These are phyloP conservation scores for Anethum foeniculum DNA, from an alignment of 140 eudicot genomes.

Conservation along the genomic window DNA sequence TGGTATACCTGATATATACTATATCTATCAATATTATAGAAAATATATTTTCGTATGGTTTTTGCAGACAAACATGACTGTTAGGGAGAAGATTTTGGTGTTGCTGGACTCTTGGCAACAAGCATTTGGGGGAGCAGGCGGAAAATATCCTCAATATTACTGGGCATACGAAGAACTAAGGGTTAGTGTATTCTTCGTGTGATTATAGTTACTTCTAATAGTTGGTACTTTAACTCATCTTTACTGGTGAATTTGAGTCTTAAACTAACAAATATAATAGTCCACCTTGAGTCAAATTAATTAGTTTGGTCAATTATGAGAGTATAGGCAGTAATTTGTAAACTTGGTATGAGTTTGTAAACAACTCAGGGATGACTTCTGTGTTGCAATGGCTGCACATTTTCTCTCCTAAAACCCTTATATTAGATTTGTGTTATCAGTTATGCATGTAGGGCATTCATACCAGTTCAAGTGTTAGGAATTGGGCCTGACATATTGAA, in stretches of 20 bases:
- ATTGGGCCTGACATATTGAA: neutral
- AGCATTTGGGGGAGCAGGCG: conserved; percentile 94
- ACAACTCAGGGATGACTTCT: neutral
- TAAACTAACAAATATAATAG: neutral
- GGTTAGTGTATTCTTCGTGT: conserved; percentile 28
- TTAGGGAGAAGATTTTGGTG: conserved; percentile 69
- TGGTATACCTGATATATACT: neutral
- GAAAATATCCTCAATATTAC: conserved; percentile 82
- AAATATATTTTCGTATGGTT: neutral
- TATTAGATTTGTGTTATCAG: neutral
- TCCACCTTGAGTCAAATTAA: neutral
- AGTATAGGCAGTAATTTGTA: neutral
- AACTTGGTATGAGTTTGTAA: neutral
- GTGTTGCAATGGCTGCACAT: neutral
- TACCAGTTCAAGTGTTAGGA: neutral
- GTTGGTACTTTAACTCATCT: neutral
- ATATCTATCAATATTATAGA: neutral
- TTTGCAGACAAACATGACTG: conserved; percentile 85
- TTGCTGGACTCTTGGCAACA: conserved; percentile 90
- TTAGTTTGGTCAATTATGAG: neutral
- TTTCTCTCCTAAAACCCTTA: neutral
- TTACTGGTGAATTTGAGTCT: neutral
- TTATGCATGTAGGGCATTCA: neutral
- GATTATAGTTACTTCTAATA: neutral
- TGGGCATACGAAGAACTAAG: conserved; percentile 89